Percentiles rank a stretch among this genome's conserved stretches.
Evolutionary conservation across 768 basidiomycete genomes (phyloP).

Genomic region (Clitopilus passeckerianus): DNA sequence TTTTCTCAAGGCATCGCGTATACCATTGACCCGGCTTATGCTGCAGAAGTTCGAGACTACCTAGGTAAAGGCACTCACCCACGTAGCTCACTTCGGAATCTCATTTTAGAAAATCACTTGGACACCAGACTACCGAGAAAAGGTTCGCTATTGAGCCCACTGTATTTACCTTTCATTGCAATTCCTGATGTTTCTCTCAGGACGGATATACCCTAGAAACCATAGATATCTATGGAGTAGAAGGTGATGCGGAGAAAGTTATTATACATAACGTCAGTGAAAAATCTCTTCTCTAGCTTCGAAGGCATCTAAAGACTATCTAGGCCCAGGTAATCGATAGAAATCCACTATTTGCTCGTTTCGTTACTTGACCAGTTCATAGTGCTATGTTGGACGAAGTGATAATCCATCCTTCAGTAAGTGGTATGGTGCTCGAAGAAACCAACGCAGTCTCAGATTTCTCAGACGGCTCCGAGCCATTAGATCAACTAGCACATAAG

Average conservation of each 20-base stretch:
- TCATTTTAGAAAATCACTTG: background rate
- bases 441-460: background rate
- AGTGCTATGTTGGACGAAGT: conserved; percentile 86
- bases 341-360: background rate
- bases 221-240: conserved; percentile 65
- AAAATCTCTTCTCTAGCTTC: background rate
- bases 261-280: conserved; percentile 49
- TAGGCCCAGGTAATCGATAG: conserved; percentile 37
- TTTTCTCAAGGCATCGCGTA: conserved; percentile 65
- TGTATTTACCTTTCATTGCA: background rate
- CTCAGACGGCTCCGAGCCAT: conserved; percentile 77
- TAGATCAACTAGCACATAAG: conserved; percentile 58
- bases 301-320: conserved; percentile 3
- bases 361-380: background rate
- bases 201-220: conserved; percentile 88
- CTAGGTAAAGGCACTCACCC: conserved; percentile 47
- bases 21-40: conserved; percentile 76
- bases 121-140: conserved; percentile 73
- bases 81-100: background rate
- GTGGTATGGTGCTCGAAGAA: conserved; percentile 11
- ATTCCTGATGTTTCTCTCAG: conserved; percentile 27
- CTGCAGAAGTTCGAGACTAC: conserved; percentile 75
- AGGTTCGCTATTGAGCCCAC: conserved; percentile 42
- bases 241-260: conserved; percentile 46
- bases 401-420: conserved; percentile 88